These are phyloP conservation scores for Fusarium caatingaense DNA, from an alignment of 2,329 filamentous ascomycete genomes.

Conservation along the genomic window DNA sequence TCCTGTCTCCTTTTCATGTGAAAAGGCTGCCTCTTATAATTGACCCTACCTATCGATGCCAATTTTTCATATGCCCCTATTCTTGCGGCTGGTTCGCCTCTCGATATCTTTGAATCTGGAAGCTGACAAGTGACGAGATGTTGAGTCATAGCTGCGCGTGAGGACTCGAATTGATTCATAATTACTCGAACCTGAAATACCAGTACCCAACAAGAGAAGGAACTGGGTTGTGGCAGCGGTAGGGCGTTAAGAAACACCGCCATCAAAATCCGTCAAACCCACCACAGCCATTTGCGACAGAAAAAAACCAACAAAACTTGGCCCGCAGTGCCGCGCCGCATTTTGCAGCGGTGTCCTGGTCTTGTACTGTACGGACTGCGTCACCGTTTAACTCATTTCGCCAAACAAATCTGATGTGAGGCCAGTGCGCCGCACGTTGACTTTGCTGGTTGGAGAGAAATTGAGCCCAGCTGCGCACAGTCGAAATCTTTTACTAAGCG, in stretches of 20 bases:
- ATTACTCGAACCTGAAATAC: slow-evolving; percentile 31
- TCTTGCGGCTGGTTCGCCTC: slow-evolving; percentile 25
- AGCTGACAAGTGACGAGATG: slow-evolving; percentile 26
- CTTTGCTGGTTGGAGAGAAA: slow-evolving; percentile 32
- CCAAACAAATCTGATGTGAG: slow-evolving; percentile 26
- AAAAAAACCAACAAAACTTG: slow-evolving; percentile 37
- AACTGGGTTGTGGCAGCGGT: slow-evolving; percentile 35
- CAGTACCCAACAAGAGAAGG: slow-evolving; percentile 35
- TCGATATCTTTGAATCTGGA: slow-evolving; percentile 9
- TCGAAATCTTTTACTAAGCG: slow-evolving; percentile 40
- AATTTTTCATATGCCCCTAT: slow-evolving; percentile 27
- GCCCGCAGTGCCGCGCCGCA: slow-evolving; percentile 33
- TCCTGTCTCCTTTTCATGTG: slow-evolving; percentile 38
- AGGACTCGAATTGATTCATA: slow-evolving; percentile 31
- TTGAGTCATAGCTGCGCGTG: slow-evolving; percentile 42
- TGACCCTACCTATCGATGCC: slow-evolving; percentile 23
- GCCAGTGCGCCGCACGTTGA: slow-evolving; percentile 44
- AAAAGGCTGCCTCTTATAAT: slow-evolving; percentile 30
- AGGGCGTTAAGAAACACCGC: slow-evolving; percentile 36
- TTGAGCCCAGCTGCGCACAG: slow-evolving; percentile 22
- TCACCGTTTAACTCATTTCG: slow-evolving; percentile 44
- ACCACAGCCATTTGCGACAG: neutral
- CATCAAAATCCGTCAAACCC: slow-evolving; percentile 10
- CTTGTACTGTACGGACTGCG: slow-evolving; percentile 39
- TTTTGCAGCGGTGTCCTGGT: slow-evolving; percentile 35